Conservation (phyloP, 2,329 filamentous ascomycete species). For the Cladophialophora carrionii region DNA sequence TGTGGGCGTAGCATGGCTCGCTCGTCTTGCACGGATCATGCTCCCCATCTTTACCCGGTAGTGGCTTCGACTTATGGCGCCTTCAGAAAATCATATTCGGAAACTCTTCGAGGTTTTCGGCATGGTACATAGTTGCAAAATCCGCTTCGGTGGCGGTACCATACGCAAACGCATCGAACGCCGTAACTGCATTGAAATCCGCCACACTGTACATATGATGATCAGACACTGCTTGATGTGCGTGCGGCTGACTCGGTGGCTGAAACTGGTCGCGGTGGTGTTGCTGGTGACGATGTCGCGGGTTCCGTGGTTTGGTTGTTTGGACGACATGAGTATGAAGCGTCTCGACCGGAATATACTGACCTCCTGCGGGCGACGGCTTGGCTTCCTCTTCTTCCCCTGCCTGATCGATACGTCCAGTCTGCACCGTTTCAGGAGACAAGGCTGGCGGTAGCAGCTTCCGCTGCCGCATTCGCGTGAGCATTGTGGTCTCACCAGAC, state of each 20-base stretch:
- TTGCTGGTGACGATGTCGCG: not conserved
- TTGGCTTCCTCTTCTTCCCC: constrained; percentile 17
- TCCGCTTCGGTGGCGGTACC: constrained; percentile 30
- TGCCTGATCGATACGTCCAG: not conserved
- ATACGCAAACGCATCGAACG: constrained; percentile 31
- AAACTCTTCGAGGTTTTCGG: constrained; percentile 24
- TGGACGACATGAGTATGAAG: constrained; percentile 11
- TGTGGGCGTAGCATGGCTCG: not conserved
- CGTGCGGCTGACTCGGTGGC: not conserved
- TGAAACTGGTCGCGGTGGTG: constrained; percentile 5
- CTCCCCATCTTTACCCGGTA: not conserved
- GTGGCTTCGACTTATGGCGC: not conserved
- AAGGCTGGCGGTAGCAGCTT: not conserved
- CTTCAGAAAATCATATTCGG: constrained; percentile 27
- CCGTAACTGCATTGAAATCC: constrained; percentile 25
- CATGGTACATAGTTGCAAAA: constrained; percentile 28
- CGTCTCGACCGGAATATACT: constrained; percentile 8
- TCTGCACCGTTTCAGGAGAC: not conserved
- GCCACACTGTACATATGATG: constrained; percentile 23
- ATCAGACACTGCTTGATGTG: constrained; percentile 13
- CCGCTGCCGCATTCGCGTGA: constrained; percentile 6
- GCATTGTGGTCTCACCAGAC: not conserved
- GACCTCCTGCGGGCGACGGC: not conserved
- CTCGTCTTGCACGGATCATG: not conserved
- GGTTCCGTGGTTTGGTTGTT: constrained; percentile 4